Evolutionary conservation across 352 stramenopile species (phyloP), one percentile per base, ranked within the genome.

Genomic region (Phytopythium chamaehyphon): DNA sequence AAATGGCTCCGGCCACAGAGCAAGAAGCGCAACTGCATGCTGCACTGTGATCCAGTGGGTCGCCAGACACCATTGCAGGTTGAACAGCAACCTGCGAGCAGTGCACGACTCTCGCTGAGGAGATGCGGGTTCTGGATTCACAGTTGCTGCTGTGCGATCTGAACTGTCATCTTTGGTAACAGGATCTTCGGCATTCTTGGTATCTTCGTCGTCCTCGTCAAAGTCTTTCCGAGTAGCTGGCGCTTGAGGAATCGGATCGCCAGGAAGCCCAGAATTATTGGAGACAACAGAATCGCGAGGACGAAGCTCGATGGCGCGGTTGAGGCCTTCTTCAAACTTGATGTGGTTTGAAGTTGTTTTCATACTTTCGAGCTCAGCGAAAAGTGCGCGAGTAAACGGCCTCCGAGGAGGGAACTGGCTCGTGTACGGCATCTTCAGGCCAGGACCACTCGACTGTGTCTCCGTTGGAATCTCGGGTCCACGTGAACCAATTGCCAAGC

Each of bases 21-120:
- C 38, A 11, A 91, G 53, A 21, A 91, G 51, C 4, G 49, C 57
- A 21, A 88, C 57, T 1, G 75, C 75, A 38, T 91, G 81, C 24
- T 82, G 66, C 12, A 71, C 66, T 16, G 76, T 86, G 51, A 91
- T 57, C 81, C 81, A 91, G 12, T 76, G 73, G 12, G 71, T 88
- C 6, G 76, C 67, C 9, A 91, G 56, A 38, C 76, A 75, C 74
- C 77, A 91, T 55, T 89, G 75, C 45, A 91, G 51, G 43, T 84
- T 84, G 59, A 88, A 82, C 21, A 89, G 47, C 54, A 91, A 33
- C 16, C 77, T 65, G 12, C 73, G 62, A 0, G 73, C 77, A 3
- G 75, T 89, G 55, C 68, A 86, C 1, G 69, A 66, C 50, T 75
- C 67, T 44, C 73, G 70, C 21, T 55, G 49, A 28, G 58, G 40